Percentiles rank a stretch among this genome's conserved stretches.
phyloP scores from a whole-genome alignment of 352 stramenopile genomes.

The Pythium volutum region DNA sequence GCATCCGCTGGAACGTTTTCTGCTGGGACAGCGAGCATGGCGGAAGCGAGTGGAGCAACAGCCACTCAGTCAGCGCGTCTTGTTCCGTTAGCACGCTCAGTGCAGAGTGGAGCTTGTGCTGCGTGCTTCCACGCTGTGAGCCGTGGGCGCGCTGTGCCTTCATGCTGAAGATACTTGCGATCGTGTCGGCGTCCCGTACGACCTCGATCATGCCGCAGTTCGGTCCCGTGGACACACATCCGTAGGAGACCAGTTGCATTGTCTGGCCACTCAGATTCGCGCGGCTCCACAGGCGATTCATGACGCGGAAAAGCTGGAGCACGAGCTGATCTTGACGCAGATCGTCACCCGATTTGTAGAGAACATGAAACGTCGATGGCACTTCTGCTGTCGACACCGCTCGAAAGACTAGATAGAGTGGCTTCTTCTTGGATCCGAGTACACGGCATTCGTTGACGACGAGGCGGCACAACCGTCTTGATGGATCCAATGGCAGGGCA shows the following conservation, averaged over 20 bases:
- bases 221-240: conserved; percentile 44
- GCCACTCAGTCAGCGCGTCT: conserved; percentile 24
- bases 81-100: conserved; percentile 28
- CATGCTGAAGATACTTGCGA: conserved; percentile 39
- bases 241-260: conserved; percentile 47
- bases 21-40: conserved; percentile 3
- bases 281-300: conserved; percentile 56
- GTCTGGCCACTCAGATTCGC: conserved; percentile 28
- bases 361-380: conserved; percentile 29
- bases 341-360: conserved; percentile 82
- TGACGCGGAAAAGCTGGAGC: conserved; percentile 56
- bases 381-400: conserved; percentile 25
- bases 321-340: conserved; percentile 79
- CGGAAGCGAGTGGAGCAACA: conserved; percentile 21
- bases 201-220: conserved; percentile 58
- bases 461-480: conserved; percentile 11
- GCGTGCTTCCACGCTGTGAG: conserved; percentile 21
- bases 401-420: conserved; percentile 26
- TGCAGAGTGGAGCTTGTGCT: conserved; percentile 31
- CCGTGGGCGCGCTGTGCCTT: conserved; percentile 17
- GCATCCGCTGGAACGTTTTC: conserved; percentile 19
- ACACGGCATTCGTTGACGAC: conserved; percentile 16
- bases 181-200: conserved; percentile 48
- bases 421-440: conserved; percentile 29
- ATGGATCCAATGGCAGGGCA: conserved; percentile 21